Percentiles rank a stretch among this genome's conserved stretches.
These are phyloP conservation scores for Ambrosiella beaveri DNA, from an alignment of 2,329 filamentous ascomycete species.

Conservation along the genomic window DNA sequence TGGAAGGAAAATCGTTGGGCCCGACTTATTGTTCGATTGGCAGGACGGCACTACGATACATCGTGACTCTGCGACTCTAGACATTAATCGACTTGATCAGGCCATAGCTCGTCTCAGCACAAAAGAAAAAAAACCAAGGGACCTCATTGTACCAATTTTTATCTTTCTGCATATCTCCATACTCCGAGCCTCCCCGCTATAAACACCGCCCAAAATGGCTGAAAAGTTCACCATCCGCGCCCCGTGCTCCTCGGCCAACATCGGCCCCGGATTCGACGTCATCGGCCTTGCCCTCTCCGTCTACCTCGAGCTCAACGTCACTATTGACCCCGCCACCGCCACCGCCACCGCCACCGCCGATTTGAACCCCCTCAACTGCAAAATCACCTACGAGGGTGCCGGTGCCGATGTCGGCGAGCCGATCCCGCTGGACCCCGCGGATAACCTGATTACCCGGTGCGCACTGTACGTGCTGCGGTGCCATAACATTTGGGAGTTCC, in stretches of 20 bases:
- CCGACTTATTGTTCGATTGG: not conserved
- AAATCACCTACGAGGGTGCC: constrained; percentile 76
- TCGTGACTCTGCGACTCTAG: constrained; percentile 1
- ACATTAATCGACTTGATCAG: not conserved
- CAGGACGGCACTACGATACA: not conserved
- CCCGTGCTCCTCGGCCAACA: constrained; percentile 92
- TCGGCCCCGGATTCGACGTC: constrained; percentile 93
- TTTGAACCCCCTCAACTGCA: constrained; percentile 60
- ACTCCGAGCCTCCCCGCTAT: not conserved
- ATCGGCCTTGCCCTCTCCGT: constrained; percentile 88
- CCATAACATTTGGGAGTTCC: constrained; percentile 73
- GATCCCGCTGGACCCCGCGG: constrained; percentile 67
- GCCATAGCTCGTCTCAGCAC: not conserved
- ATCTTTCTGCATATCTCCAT: not conserved
- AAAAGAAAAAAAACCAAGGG: not conserved
- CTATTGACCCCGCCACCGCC: constrained; percentile 33
- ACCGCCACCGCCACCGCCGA: constrained; percentile 16
- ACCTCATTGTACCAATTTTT: not conserved
- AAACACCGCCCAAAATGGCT: constrained; percentile 20
- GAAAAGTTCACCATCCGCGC: constrained; percentile 58
- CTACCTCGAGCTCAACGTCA: constrained; percentile 79
- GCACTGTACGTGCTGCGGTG: constrained; percentile 90
- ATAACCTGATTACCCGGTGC: constrained; percentile 85
- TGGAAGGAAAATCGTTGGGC: not conserved
- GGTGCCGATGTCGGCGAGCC: constrained; percentile 46